Evolutionary conservation across 768 basidiomycete species (phyloP).

Genomic region (Lentinula aciculospora): DNA sequence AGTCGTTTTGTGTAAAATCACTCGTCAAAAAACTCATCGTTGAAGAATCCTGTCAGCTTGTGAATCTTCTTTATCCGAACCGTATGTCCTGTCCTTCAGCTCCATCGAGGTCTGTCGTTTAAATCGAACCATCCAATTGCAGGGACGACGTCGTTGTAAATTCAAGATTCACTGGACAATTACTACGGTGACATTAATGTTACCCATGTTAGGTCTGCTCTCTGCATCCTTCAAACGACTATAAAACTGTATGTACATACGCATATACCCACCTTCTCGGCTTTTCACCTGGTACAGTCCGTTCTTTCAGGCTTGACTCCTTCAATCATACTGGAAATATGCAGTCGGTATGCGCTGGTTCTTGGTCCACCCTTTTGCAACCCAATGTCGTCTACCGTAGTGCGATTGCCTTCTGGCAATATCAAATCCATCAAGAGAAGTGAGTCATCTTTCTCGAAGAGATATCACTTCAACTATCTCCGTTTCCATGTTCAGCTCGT

Average conservation of each 20-base stretch:
- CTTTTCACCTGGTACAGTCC: conserved; percentile 41
- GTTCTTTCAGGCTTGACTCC: conserved; percentile 80
- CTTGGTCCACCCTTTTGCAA: background rate
- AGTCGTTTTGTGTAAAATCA: conserved; percentile 2
- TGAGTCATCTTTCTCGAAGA: conserved; percentile 23
- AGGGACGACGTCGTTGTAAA: conserved; percentile 64
- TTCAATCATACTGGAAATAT: conserved; percentile 73
- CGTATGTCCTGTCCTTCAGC: conserved; percentile 42
- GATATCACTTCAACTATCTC: conserved; percentile 4
- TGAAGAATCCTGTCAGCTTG: conserved; percentile 46
- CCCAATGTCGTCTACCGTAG: conserved; percentile 25
- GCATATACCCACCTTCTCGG: conserved; percentile 27
- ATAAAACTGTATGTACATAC: conserved; percentile 64
- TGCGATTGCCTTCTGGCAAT: conserved; percentile 88
- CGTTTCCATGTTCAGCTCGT: conserved; percentile 43
- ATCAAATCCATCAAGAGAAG: conserved; percentile 86
- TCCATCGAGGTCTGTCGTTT: background rate
- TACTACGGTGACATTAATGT: background rate
- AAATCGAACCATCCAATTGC: background rate
- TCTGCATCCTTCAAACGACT: conserved; percentile 82
- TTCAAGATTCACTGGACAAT: conserved; percentile 2
- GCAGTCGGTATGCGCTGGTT: conserved; percentile 50
- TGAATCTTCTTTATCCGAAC: conserved; percentile 74
- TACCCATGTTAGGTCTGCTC: conserved; percentile 57
- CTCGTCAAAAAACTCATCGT: conserved; percentile 4